Percentiles rank a stretch among this genome's conserved stretches.
phyloP scores from a whole-genome alignment of 306 rosid genomes.

The Prunus campanulata region DNA sequence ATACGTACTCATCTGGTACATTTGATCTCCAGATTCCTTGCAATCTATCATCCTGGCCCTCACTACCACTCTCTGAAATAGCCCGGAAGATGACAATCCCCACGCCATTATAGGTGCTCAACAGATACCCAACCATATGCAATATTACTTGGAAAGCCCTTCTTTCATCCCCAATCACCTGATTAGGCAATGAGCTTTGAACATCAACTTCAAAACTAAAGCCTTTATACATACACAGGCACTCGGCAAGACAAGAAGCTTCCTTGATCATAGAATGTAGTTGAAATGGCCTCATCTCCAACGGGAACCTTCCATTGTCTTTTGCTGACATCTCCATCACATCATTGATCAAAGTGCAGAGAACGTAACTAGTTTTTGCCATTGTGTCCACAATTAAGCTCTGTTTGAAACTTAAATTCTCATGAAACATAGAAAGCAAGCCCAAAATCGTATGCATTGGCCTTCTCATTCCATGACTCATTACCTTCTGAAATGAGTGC shows the following conservation, averaged over 20 bases:
- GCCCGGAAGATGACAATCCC: constrained; percentile 47
- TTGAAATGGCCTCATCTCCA: constrained; percentile 60
- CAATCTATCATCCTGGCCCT: constrained; percentile 40
- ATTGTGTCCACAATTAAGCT: constrained; percentile 60
- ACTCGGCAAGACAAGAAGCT: constrained; percentile 68
- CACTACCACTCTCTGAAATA: constrained; percentile 28
- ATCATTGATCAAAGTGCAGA: constrained; percentile 65
- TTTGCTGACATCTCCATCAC: constrained; percentile 61
- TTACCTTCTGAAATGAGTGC: constrained; percentile 67
- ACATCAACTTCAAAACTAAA: constrained; percentile 55
- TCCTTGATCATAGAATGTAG: constrained; percentile 70
- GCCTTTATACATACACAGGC: constrained; percentile 61
- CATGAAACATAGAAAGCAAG: constrained; percentile 58
- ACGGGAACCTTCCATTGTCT: constrained; percentile 46
- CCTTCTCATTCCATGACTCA: constrained; percentile 79
- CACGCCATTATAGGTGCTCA: constrained; percentile 40
- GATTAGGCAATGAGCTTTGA: constrained; percentile 60
- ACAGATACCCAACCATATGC: constrained; percentile 66
- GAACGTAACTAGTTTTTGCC: constrained; percentile 62
- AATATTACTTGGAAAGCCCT: constrained; percentile 74
- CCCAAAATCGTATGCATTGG: constrained; percentile 77
- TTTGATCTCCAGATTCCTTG: constrained; percentile 48
- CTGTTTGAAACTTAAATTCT: constrained; percentile 42
- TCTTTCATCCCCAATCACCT: constrained; percentile 67
- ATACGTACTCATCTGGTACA: constrained; percentile 36